Evolutionary conservation across 1,284 basidiomycete genomes (phyloP).

Genomic region (Cystobasidiaceae sp.): DNA sequence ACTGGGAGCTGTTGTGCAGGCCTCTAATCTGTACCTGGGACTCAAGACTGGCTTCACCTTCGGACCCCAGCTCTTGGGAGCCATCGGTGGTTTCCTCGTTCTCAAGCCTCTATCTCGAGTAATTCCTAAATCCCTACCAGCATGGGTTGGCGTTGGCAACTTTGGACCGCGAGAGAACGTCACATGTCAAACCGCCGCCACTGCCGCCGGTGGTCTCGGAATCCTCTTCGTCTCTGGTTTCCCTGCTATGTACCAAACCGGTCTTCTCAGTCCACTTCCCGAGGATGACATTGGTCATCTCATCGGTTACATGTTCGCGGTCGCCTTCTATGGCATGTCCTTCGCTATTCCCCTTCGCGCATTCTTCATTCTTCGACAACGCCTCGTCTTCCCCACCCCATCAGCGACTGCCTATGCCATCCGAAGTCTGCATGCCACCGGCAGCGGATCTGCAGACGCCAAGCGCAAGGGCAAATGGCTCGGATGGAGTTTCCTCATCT

Average conservation of each 20-base stretch:
- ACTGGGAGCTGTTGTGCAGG: slow-evolving; percentile 60
- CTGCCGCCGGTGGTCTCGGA: slow-evolving; percentile 56
- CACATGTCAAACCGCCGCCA: slow-evolving; percentile 57
- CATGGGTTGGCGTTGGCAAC: slow-evolving; percentile 54
- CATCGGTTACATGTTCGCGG: slow-evolving; percentile 56
- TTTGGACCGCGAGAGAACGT: slow-evolving; percentile 67
- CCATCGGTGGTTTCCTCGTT: slow-evolving; percentile 62
- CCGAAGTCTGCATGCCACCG: slow-evolving; percentile 58
- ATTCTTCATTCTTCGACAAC: slow-evolving; percentile 64
- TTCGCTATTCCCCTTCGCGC: slow-evolving; percentile 20
- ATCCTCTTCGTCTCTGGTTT: slow-evolving; percentile 62
- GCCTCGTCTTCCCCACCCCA: slow-evolving; percentile 63
- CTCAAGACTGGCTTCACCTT: slow-evolving; percentile 62
- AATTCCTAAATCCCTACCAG: slow-evolving; percentile 50
- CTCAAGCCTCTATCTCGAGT: slow-evolving; percentile 55
- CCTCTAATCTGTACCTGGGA: slow-evolving; percentile 64
- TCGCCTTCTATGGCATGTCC: slow-evolving; percentile 59
- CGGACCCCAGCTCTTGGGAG: slow-evolving; percentile 60
- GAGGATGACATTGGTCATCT: slow-evolving; percentile 55
- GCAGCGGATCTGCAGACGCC: slow-evolving; percentile 53
- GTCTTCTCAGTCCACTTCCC: slow-evolving; percentile 53
- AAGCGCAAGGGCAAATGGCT: slow-evolving; percentile 59
- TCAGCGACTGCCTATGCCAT: slow-evolving; percentile 66
- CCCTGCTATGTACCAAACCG: slow-evolving; percentile 62
- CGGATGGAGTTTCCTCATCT: slow-evolving; percentile 52